Evolutionary conservation across 1,284 basidiomycete species (phyloP), one percentile per base, ranked within the genome.

Genomic region (Microbotryum saponariae): DNA sequence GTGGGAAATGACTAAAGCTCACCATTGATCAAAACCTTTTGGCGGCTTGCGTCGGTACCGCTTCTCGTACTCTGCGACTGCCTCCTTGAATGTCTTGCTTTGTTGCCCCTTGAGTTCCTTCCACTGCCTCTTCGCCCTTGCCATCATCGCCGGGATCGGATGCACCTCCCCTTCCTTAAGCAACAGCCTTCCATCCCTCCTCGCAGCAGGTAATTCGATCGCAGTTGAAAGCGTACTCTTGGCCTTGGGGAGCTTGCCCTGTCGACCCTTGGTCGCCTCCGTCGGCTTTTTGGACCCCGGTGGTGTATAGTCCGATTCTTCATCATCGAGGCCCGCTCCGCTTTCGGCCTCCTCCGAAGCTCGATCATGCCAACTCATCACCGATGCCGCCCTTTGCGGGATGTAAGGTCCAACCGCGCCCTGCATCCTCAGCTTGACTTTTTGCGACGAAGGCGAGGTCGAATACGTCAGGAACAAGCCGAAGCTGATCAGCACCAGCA

Each of bases 91-190:
- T 1, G 87, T 86, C 71, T 81, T 82, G 74, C 88, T 90, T 76
- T 94, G 91, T 44, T 80, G 76, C 2, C 74, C 76, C 23, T 93
- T 75, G 64, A 88, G 82, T 25, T 76, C 74, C 27, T 82, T 81
- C 70, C 84, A 93, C 46, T 79, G 78, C 23, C 75, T 75, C 71
- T 87, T 85, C 0, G 90, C 91, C 0, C 87, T 82, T 14, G 82
- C 81, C 84, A 94, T 93, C 63, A 93, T 81, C 59, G 55, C 59
- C 50, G 62, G 63, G 25, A 67, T 64, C 27, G 65, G 65, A n/a
- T 59, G 62, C 55, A 47, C 50, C 56, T 65, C 58, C 21, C 65
- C 68, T 48, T 64, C 63, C 51, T 60, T 56, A n/a, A 69, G 49
- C 18, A 54, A 18, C n/a, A 69, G 20, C 37, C 68, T 51, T 21